Evolutionary conservation across 2,329 filamentous ascomycete species (phyloP), one percentile per base, ranked within the genome.

Genomic region (Sclerotinia sclerotiorum): DNA sequence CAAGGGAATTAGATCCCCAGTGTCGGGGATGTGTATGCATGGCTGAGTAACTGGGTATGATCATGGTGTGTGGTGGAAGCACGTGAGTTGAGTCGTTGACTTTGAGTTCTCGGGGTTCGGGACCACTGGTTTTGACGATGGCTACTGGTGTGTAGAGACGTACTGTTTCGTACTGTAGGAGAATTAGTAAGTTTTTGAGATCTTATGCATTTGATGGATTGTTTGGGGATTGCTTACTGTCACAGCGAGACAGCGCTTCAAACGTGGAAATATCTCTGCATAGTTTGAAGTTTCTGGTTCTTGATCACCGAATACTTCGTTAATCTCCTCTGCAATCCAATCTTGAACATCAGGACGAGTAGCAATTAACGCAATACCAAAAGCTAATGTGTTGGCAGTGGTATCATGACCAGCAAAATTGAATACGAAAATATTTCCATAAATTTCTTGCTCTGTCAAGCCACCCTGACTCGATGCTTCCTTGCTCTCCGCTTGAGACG

Each of bases 351-450:
- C 51, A 4, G 63, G 51, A 17, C 51, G 32, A 32, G 63, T 48
- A 32, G 63, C 63, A 19, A 57, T 65, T 4, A 48, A 32, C 0
- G 51, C 39, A 29, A 65, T 46, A 17, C 35, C 27, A 7, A 65
- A 56, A 57, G 63, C 63, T 3, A 65, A 11, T 27, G 49, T 29
- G 17, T 65, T 66, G 6, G 61, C 61, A 1, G 61, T 63, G 13
- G 61, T 63, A 46, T 63, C 61, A 15, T 63, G 61, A 42, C 64
- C 52, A 32, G 64, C 64, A 10, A 66, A 66, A 58, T 58, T 66
- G 24, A 66, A 66, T 3, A 66, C 39, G 29, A 66, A 66, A 11
- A 66, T 66, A 49, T 66, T 66, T 15, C 64, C 64, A n/a, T 58
- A 66, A 15, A 66, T 66, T 21, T 66, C 64, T 27, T 60, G 65